A percentile compares a stretch with the other conserved stretches of the same genome.
Conservation (phyloP, 345 rosid genomes). For the Salix udensis region DNA sequence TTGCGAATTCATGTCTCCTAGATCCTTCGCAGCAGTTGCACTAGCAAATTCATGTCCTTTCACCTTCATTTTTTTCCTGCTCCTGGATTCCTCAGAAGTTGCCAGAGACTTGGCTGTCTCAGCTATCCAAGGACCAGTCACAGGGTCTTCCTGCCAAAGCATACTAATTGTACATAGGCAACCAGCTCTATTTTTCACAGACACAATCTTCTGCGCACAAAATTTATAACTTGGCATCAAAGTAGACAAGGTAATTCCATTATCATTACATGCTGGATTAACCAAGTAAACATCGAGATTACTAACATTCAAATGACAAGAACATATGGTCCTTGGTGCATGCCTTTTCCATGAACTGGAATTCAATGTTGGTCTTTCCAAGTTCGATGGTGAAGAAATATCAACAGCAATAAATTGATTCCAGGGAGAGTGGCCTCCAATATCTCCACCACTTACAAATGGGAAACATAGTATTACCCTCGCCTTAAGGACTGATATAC, state of each 20-base stretch:
- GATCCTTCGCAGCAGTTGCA: conserved; percentile 48
- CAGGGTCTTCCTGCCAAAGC: conserved; percentile 70
- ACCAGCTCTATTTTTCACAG: conserved; percentile 40
- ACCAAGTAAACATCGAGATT: conserved; percentile 59
- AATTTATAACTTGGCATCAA: conserved; percentile 31
- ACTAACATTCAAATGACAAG: conserved; percentile 55
- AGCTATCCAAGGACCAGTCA: conserved; percentile 60
- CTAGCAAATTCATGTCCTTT: conserved; percentile 70
- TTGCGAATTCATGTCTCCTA: conserved; percentile 49
- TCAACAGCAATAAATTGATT: conserved; percentile 69
- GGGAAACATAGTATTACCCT: conserved; percentile 77
- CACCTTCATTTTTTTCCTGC: conserved; percentile 39
- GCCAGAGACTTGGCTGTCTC: conserved; percentile 75
- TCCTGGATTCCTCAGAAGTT: conserved; percentile 48
- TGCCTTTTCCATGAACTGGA: conserved; percentile 34
- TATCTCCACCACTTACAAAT: conserved; percentile 37
- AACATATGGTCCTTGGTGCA: conserved; percentile 36
- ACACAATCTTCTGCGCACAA: conserved; percentile 50
- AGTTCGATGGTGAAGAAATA: conserved; percentile 41
- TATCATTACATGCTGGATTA: conserved; percentile 33
- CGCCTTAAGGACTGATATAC: conserved; percentile 55
- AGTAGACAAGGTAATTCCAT: conserved; percentile 25
- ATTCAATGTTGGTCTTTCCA: conserved; percentile 28
- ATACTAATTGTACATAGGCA: conserved; percentile 57
- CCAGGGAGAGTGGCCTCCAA: conserved; percentile 39